Percentiles rank a stretch among this genome's conserved stretches.
These are phyloP conservation scores for Phialophora tarda DNA, from an alignment of 2,329 filamentous ascomycete species.

Conservation along the genomic window DNA sequence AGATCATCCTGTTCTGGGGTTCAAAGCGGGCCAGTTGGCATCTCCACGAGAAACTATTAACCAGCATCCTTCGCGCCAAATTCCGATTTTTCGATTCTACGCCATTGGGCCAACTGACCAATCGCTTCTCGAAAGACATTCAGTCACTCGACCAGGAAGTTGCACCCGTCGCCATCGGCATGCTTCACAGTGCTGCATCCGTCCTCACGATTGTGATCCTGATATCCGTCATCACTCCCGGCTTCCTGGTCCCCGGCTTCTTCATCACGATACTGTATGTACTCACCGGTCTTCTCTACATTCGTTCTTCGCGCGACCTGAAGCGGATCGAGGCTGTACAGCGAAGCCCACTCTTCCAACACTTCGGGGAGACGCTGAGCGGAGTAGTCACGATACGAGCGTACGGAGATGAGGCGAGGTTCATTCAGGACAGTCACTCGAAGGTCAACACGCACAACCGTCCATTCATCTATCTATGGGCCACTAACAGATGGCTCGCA, in stretches of 20 bases:
- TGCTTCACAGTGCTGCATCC: conserved; percentile 68
- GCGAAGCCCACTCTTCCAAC: conserved; percentile 92
- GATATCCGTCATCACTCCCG: conserved; percentile 87
- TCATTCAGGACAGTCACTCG: conserved; percentile 86
- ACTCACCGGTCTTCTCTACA: conserved; percentile 82
- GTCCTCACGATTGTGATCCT: conserved; percentile 85
- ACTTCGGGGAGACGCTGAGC: conserved; percentile 93
- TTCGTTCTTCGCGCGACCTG: conserved; percentile 89
- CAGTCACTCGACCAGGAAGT: conserved; percentile 96
- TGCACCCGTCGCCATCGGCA: conserved; percentile 83
- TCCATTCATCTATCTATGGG: conserved; percentile 96
- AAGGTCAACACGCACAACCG: conserved; percentile 90
- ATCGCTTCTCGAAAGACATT: conserved; percentile 96
- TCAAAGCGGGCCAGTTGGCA: conserved; percentile 85
- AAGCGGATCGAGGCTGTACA: conserved; percentile 95
- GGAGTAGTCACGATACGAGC: conserved; percentile 97
- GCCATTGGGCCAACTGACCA: conserved; percentile 94
- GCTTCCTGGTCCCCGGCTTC: conserved; percentile 82
- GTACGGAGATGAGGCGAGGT: conserved; percentile 90
- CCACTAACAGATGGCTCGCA: conserved; percentile 93
- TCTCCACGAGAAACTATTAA: conserved; percentile 79
- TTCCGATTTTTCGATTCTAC: conserved; percentile 99
- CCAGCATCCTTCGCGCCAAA: conserved; percentile 80
- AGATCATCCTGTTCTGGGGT: conserved; percentile 89
- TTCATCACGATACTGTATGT: conserved; percentile 86